Percentiles rank a stretch among this genome's conserved stretches.
phyloP scores from a whole-genome alignment of 768 basidiomycete genomes.

The Calvatia gigantea region DNA sequence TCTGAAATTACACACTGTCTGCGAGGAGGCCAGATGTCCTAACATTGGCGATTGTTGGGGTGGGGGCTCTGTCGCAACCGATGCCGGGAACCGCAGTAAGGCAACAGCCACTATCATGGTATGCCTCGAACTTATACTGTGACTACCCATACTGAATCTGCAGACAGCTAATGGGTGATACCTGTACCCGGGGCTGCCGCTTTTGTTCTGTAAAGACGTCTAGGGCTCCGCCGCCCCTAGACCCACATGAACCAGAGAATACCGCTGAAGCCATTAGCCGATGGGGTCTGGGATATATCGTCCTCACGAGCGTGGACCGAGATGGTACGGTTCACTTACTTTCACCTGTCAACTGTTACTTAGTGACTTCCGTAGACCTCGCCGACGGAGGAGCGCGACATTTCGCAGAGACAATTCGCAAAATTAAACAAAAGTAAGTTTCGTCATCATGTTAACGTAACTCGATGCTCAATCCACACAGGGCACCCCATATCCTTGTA shows the following conservation, averaged over 20 bases:
- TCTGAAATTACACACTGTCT: constrained; percentile 90
- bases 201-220: constrained; percentile 99
- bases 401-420: constrained; percentile 92
- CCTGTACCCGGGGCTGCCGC: constrained; percentile 95
- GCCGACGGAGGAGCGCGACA: constrained; percentile 89
- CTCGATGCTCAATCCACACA: constrained; percentile 25
- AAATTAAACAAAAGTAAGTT: constrained; percentile 90
- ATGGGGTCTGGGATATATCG: constrained; percentile 98
- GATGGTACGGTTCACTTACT: constrained; percentile 61
- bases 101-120: constrained; percentile 99
- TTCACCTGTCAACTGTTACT: neutral
- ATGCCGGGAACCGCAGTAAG: constrained; percentile 69
- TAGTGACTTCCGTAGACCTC: constrained; percentile 55
- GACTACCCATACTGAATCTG: constrained; percentile 1
- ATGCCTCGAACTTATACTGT: constrained; percentile 15
- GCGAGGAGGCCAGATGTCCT: constrained; percentile 97
- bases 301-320: constrained; percentile 93
- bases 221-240: constrained; percentile 80
- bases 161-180: constrained; percentile 95
- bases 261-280: constrained; percentile 97
- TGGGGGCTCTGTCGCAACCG: constrained; percentile 63
- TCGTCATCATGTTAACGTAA: neutral
- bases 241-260: constrained; percentile 96
- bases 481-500: constrained; percentile 92
- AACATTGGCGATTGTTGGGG: constrained; percentile 99